Conservation (phyloP, 2,329 filamentous ascomycete species). For the Paraconiothyrium sp. region DNA sequence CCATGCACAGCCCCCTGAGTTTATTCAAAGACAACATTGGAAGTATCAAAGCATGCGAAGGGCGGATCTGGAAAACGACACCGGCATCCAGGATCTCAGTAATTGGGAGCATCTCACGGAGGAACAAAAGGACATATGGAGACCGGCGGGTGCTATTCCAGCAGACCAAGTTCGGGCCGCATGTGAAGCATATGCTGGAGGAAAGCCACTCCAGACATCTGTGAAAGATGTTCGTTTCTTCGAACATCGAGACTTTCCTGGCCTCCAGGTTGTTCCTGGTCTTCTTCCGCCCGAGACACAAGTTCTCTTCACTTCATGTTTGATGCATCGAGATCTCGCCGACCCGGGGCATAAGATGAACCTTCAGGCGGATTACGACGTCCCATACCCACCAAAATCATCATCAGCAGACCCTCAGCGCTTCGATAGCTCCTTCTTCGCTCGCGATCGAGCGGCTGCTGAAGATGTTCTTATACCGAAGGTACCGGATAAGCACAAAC, state of each 20-base stretch:
- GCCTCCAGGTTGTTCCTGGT: constrained; percentile 79
- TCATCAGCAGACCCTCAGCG: constrained; percentile 44
- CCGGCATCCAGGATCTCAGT: constrained; percentile 54
- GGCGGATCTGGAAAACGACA: constrained; percentile 61
- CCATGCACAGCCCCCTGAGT: constrained; percentile 47
- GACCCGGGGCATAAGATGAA: constrained; percentile 84
- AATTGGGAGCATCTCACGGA: constrained; percentile 41
- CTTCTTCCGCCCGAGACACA: constrained; percentile 79
- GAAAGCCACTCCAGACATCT: constrained; percentile 29
- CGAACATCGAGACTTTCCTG: constrained; percentile 50
- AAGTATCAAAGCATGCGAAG: constrained; percentile 68
- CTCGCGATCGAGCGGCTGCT: constrained; percentile 37
- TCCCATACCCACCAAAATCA: constrained; percentile 65
- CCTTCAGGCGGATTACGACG: constrained; percentile 79
- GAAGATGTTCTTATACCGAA: constrained; percentile 63
- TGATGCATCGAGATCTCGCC: constrained; percentile 81
- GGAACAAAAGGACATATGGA: constrained; percentile 43
- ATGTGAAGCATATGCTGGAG: constrained; percentile 44
- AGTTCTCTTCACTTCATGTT: constrained; percentile 72
- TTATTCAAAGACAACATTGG: constrained; percentile 48
- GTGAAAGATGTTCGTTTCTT: constrained; percentile 43
- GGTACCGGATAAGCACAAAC: constrained; percentile 74
- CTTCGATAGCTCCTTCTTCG: constrained; percentile 46
- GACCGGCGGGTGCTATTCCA: constrained; percentile 37
- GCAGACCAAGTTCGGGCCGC: constrained; percentile 40